Conservation (phyloP, 768 basidiomycete species). For the Calvatia gigantea region DNA sequence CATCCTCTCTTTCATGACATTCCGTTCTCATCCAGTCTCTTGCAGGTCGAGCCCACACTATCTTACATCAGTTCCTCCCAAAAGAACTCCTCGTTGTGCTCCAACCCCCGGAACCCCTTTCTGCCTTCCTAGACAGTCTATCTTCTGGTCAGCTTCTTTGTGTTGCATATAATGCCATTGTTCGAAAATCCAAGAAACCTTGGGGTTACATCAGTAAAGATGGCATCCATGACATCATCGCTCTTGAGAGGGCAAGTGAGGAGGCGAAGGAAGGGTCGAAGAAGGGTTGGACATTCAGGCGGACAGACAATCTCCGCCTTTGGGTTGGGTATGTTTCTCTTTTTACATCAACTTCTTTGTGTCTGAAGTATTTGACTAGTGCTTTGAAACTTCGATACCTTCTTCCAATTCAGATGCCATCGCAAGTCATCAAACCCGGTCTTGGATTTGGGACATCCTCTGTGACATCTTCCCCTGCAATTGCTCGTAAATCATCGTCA, state of each 20-base stretch:
- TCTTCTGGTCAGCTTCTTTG: slow-evolving; percentile 83
- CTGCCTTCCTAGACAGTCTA: slow-evolving; percentile 49
- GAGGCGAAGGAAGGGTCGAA: slow-evolving; percentile 39
- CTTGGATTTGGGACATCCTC: slow-evolving; percentile 20
- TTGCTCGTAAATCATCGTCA: slow-evolving; percentile 14
- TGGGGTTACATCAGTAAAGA: slow-evolving; percentile 85
- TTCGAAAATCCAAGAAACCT: slow-evolving; percentile 75
- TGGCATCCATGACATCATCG: slow-evolving; percentile 75
- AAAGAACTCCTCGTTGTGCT: slow-evolving; percentile 26
- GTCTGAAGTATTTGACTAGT: slow-evolving; percentile 29
- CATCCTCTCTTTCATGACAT: slow-evolving; percentile 1
- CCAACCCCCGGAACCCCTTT: slow-evolving; percentile 21
- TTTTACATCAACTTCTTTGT: not conserved
- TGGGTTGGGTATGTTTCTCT: slow-evolving; percentile 72
- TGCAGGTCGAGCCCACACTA: slow-evolving; percentile 60
- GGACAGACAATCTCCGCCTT: slow-evolving; percentile 80
- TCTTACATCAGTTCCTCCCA: slow-evolving; percentile 62
- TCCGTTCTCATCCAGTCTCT: slow-evolving; percentile 7
- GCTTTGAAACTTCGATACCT: slow-evolving; percentile 83
- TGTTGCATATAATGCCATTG: slow-evolving; percentile 73
- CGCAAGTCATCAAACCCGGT: slow-evolving; percentile 24
- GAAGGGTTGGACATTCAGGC: slow-evolving; percentile 76
- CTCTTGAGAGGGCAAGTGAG: slow-evolving; percentile 53
- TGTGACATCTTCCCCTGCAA: slow-evolving; percentile 19
- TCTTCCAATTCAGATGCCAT: slow-evolving; percentile 61